Base-by-base conservation (phyloP, 768 basidiomycete species). In the Lentinula sp. region DNA sequence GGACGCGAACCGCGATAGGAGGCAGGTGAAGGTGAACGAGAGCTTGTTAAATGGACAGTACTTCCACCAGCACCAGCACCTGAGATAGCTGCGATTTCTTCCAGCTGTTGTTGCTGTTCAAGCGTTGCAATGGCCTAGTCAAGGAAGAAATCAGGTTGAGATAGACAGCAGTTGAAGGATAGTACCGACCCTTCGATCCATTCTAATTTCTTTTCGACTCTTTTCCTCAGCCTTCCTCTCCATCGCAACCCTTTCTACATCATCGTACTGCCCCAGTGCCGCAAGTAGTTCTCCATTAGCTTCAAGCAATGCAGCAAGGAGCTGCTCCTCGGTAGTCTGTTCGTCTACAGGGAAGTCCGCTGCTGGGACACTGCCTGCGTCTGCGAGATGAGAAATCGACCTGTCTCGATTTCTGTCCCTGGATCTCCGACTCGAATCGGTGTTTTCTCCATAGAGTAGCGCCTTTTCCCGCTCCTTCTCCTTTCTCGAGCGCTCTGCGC, bases 261-360 rank as follows among this genome's bases (percentile, higher is more conserved):
- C 93, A 10, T 93, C 88, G 66, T 93, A 87, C 67, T 90, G 83
- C 55, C 80, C 76, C 61, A 95, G 70, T 2, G 85, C 88, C 41
- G 83, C 85, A 2, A 86, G 63, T 28, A 95, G 78, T 49, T 85
- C 85, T 57, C 79, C 86, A 69, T 95, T 88, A 5, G 93, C 88
- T 18, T 77, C 83, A 18, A 96, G 79, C 61, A 95, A 74, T 13
- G 83, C 82, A 7, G 81, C 87, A 39, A 95, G 77, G 5, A 95
- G 79, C 65, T 85, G 76, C 69, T 94, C 92, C 71, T 95, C 92
- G 8, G 74, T 69, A 0, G 93, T 93, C 60, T 77, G 69, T 59
- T 84, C 81, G 7, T 67, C 64, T 43, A 73, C 65, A 55, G 66
- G 48, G 77, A 74, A 61, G 74, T 69, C 57, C 66, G 66, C 62